Evolutionary conservation across 371 early-diverging fungal genomes (phyloP).

Genomic region (Syncephalastrum sp.): DNA sequence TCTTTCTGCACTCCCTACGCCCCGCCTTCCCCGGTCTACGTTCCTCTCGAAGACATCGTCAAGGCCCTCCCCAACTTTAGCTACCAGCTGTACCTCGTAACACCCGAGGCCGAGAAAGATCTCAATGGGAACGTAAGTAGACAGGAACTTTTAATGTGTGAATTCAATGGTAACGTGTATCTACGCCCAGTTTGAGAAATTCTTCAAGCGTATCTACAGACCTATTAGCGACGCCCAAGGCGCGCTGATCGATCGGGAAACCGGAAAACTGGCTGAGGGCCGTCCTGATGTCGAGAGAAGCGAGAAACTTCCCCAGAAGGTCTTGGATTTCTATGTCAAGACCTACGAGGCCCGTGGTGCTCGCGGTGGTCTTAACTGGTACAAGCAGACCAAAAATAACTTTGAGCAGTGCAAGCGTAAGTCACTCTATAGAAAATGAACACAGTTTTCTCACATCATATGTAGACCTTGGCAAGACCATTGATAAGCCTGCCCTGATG

Average conservation of each 20-base stretch:
- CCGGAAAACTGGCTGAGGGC: conserved; percentile 24
- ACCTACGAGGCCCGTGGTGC: conserved; percentile 29
- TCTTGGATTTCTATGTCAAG: conserved; percentile 38
- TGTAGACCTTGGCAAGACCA: conserved; percentile 31
- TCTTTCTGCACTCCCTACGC: conserved; percentile 67
- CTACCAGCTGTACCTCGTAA: conserved; percentile 52
- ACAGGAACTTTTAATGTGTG: background rate
- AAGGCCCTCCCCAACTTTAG: conserved; percentile 52
- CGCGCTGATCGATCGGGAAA: conserved; percentile 25
- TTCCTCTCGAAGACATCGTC: conserved; percentile 52
- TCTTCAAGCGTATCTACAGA: conserved; percentile 35
- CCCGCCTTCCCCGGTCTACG: conserved; percentile 34
- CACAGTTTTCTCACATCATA: background rate
- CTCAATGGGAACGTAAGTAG: conserved; percentile 27
- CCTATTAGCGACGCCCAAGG: conserved; percentile 18
- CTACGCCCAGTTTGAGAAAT: conserved; percentile 5
- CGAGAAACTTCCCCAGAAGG: conserved; percentile 25
- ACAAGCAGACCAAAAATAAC: conserved; percentile 37
- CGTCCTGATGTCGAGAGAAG: conserved; percentile 22
- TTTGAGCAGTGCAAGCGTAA: conserved; percentile 42
- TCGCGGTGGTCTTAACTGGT: conserved; percentile 46
- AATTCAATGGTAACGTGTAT: background rate
- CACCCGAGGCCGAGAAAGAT: conserved; percentile 43
- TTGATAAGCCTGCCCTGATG: conserved; percentile 38
- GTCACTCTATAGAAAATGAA: background rate